phyloP scores from a whole-genome alignment of 1,139 yeast genomes.

The Yamadazyma blattariae region DNA sequence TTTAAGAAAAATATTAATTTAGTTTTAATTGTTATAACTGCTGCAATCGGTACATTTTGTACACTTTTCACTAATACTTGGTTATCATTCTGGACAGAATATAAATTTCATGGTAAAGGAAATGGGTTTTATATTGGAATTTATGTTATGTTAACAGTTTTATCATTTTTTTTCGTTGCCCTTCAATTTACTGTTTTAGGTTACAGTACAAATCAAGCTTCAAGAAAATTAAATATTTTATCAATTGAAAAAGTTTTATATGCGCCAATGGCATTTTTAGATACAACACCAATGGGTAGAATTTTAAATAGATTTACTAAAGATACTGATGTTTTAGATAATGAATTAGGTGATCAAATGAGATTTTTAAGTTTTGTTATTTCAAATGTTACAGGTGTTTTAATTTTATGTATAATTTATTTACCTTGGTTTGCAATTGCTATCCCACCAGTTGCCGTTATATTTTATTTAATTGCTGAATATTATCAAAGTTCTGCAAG shows the following conservation, averaged over 20 bases:
- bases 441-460: conserved; percentile 20
- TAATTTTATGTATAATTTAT: conserved; percentile 67
- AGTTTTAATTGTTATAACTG: conserved; percentile 21
- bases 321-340: conserved; percentile 83
- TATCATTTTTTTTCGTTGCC: conserved; percentile 32
- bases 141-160: conserved; percentile 56
- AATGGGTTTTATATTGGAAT: conserved; percentile 69
- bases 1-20: conserved; percentile 22
- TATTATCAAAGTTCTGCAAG: conserved; percentile 70
- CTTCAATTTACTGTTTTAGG: conserved; percentile 47
- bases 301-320: conserved; percentile 66
- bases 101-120: conserved; percentile 45
- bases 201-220: conserved; percentile 48
- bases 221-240: conserved; percentile 36
- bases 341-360: conserved; percentile 64
- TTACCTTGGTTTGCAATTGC: conserved; percentile 54
- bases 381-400: conserved; percentile 59
- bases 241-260: conserved; percentile 66
- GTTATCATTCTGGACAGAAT: conserved; percentile 80
- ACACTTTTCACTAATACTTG: conserved; percentile 71
- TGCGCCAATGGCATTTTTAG: conserved; percentile 58
- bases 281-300: conserved; percentile 63
- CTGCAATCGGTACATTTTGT: conserved; percentile 51
- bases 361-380: conserved; percentile 46
- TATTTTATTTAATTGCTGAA: conserved; percentile 37